Base-by-base conservation (phyloP, 805 yeast genomes). In the Kluyveromyces lactis region DNA sequence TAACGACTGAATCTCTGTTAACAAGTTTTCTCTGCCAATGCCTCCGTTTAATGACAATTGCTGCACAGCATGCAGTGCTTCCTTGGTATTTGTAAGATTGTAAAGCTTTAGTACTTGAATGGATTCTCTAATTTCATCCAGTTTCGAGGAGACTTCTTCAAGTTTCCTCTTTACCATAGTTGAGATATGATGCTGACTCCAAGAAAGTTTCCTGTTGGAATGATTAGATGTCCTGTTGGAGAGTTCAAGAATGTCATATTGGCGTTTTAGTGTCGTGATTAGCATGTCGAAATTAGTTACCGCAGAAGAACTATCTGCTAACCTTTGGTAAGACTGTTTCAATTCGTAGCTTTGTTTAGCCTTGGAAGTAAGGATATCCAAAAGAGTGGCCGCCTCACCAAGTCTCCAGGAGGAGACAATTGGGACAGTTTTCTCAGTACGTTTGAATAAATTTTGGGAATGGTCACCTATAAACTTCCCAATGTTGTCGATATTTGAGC, bases 391-490 rank as follows among this genome's bases (percentile, higher is more conserved):
- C 5, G 51, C 47, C 39, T 66, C 69, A 11, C 55, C 38, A 16
- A 67, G 40, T 48, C 69, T 62, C 72, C 72, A 67, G 8, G 64
- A 58, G 31, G 60, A 55, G 12, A 55, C 42, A 35, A 52, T 45
- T 12, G 50, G 47, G 1, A 64, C 26, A 0, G 67, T 51, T 2
- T 33, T 42, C 5, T 43, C 47, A 2, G 65, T 51, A 33, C 67
- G 63, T 6, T 29, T 41, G 5, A 60, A 46, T 6, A 53, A 41
- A 9, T 42, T 28, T 3, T 48, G 46, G 17, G 56, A 35, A 36
- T 67, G 69, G 33, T 65, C 67, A n/a, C 42, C 36, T n/a, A 67
- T 42, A 31, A 63, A 60, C 0, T 21, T 28, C 4, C 54, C 51
- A 12, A 66, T 31, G 8, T 49, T 55, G 2, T 40, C 18, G 17